Evolutionary conservation across 2,329 filamentous ascomycete genomes (phyloP).

Genomic region (Capronia coronata): DNA sequence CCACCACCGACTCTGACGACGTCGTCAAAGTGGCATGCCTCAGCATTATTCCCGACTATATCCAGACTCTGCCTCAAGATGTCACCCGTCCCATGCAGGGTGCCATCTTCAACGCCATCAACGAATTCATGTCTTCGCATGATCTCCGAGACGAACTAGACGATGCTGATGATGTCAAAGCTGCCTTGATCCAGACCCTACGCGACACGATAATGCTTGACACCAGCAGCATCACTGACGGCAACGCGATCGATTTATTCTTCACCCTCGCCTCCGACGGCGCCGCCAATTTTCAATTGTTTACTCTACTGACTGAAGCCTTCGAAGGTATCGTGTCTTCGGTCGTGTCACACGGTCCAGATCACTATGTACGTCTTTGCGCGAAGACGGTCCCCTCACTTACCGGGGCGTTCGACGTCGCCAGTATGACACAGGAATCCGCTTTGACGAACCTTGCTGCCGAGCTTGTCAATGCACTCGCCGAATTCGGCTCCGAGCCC

Average conservation of each 20-base stretch:
- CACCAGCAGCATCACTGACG: constrained; percentile 64
- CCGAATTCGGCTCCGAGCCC: constrained; percentile 75
- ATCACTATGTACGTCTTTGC: constrained; percentile 71
- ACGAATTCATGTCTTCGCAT: constrained; percentile 68
- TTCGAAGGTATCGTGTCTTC: constrained; percentile 73
- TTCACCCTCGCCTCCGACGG: constrained; percentile 86
- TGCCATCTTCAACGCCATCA: constrained; percentile 54
- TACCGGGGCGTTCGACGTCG: constrained; percentile 82
- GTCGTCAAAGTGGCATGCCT: constrained; percentile 90
- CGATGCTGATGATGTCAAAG: constrained; percentile 85
- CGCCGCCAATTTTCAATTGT: constrained; percentile 84
- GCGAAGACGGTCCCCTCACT: constrained; percentile 80
- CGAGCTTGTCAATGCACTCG: constrained; percentile 72
- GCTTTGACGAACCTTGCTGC: constrained; percentile 79
- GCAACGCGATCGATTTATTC: constrained; percentile 67
- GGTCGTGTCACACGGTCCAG: constrained; percentile 49
- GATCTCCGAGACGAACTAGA: constrained; percentile 70
- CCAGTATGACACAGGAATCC: constrained; percentile 75
- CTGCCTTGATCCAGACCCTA: constrained; percentile 80
- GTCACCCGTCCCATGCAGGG: constrained; percentile 54
- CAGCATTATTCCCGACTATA: constrained; percentile 68
- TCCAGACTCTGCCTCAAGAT: constrained; percentile 48
- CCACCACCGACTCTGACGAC: constrained; percentile 70
- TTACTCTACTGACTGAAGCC: constrained; percentile 77
- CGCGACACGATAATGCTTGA: constrained; percentile 77